A percentile compares a stretch with the other conserved stretches of the same genome.
These are phyloP conservation scores for Mayamaea pseudoterrestris DNA, from an alignment of 108 stramenopile genomes.

Conservation along the genomic window DNA sequence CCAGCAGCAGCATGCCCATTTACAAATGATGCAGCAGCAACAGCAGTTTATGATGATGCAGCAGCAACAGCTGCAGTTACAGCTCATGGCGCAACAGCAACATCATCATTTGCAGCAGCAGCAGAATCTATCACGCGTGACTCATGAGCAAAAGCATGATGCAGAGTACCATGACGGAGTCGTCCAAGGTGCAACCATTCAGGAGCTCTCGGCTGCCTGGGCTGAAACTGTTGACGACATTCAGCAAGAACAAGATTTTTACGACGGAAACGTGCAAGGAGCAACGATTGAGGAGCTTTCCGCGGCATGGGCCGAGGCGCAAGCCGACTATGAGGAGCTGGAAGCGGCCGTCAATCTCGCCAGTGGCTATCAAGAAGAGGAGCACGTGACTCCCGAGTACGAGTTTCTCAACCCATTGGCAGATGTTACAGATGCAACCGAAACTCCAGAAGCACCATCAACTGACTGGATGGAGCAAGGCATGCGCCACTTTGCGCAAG, in stretches of 20 bases:
- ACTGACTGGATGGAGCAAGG: constrained; percentile 64
- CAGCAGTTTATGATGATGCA: constrained; percentile 38
- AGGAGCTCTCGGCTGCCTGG: constrained; percentile 7
- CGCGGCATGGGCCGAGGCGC: constrained; percentile 68
- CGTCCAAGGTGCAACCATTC: background rate
- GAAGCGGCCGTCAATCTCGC: background rate
- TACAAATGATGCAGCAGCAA: constrained; percentile 19
- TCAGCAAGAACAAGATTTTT: constrained; percentile 7
- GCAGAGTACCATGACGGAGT: constrained; percentile 5
- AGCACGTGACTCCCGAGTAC: background rate
- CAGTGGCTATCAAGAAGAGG: background rate
- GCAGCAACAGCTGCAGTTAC: constrained; percentile 36
- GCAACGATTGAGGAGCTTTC: constrained; percentile 65
- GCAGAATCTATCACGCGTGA: constrained; percentile 5
- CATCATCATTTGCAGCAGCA: constrained; percentile 23
- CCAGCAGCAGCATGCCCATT: constrained; percentile 14
- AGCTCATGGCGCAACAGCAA: constrained; percentile 14
- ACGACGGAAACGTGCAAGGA: constrained; percentile 24
- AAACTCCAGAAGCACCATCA: background rate
- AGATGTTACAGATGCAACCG: constrained; percentile 11
- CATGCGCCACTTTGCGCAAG: constrained; percentile 54
- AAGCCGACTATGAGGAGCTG: constrained; percentile 39
- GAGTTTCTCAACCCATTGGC: background rate
- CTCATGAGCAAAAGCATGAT: constrained; percentile 1
- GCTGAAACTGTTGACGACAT: constrained; percentile 3